Base-by-base conservation (phyloP, 495 filamentous ascomycete species). In the Chaetomium fimeti region DNA sequence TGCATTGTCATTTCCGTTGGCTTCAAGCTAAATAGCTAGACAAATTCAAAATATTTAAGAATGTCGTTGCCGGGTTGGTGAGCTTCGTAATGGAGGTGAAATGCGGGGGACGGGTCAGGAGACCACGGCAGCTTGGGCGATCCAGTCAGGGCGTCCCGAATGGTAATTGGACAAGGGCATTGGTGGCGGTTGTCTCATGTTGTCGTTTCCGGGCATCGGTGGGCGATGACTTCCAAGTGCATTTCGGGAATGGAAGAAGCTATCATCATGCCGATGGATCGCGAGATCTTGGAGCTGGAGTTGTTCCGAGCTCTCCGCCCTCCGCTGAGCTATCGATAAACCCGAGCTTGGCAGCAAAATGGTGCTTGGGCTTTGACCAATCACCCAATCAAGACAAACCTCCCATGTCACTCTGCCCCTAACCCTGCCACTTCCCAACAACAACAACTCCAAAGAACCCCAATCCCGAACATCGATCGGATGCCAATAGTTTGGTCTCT, bases 1-100 rank as follows among this genome's bases (percentile, higher is more conserved):
- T 63, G 52, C 11, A 38, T 56, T 47, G 24, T 40, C 15, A 51
- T 40, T 51, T 24, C 0, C 12, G 25, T 56, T 57, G 43, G 8
- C 18, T 56, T 38, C 28, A 24, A 45, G 40, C 38, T 16, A 22
- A 32, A 20, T 43, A 55, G 38, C 60, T 62, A 62, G 40, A 62
- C 25, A 62, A 56, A 43, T 4, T 24, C 36, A 49, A 45, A 24
- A 22, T 27, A 0, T 45, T n/a, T 15, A 28, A 27, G 16, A 59
- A 38, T 1, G 43, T 15, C 25, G 25, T 15, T 38, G 40, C 11
- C 42, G 43, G 45, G 57, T 29, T 1, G n/a, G 24, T 15, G n/a
- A 20, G 8, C 28, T n/a, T 56, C 29, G 15, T 56, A 18, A 20
- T 22, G n/a, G 27, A 25, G 15, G 51, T 16, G 15, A 56, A 56